Evolutionary conservation across 2,329 filamentous ascomycete species (phyloP), one percentile per base, ranked within the genome.

Genomic region (Dendryphion nanum): DNA sequence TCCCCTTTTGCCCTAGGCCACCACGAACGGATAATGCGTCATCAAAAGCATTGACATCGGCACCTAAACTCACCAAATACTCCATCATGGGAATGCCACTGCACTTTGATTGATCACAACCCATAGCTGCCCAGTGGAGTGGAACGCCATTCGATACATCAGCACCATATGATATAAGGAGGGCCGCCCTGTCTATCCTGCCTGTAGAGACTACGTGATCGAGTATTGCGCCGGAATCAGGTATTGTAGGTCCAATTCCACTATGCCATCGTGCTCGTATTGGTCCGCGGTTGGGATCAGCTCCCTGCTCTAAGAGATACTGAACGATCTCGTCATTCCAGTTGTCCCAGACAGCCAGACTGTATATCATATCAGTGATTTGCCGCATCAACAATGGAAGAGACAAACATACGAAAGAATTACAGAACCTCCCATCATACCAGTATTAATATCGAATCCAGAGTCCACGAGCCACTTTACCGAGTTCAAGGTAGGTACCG

Each of bases 71-170:
- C 18, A 41, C 13, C 10, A 41, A 30, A 31, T 40, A 40, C 23
- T 41, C 33, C n/a, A 43, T 18, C 41, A 44, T 40, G 6, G 38
- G 41, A 14, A 44, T 41, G 10, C 41, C 33, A n/a, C n/a, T n/a
- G n/a, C n/a, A n/a, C n/a, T n/a, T n/a, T n/a, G n/a, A n/a, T n/a
- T n/a, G n/a, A n/a, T n/a, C n/a, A n/a, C n/a, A n/a, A n/a, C n/a
- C n/a, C n/a, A n/a, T n/a, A n/a, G 21, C 37, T 15, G 37, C 37
- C 24, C 30, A 12, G 24, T 39, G 37, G 5, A 44, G 33, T 10
- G 41, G 28, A 21, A 41, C 38, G 14, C 33, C n/a, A 23, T 44
- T 40, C n/a, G 32, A 37, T 5, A 44, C 4, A n/a, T 16, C 31
- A 14, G 41, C 41, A 17, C 41, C 38, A 17, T 41, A 23, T 10